A percentile compares a stretch with the other conserved stretches of the same genome.
These are phyloP conservation scores for Cercophora newfieldiana DNA, from an alignment of 495 filamentous ascomycete genomes.

Conservation along the genomic window DNA sequence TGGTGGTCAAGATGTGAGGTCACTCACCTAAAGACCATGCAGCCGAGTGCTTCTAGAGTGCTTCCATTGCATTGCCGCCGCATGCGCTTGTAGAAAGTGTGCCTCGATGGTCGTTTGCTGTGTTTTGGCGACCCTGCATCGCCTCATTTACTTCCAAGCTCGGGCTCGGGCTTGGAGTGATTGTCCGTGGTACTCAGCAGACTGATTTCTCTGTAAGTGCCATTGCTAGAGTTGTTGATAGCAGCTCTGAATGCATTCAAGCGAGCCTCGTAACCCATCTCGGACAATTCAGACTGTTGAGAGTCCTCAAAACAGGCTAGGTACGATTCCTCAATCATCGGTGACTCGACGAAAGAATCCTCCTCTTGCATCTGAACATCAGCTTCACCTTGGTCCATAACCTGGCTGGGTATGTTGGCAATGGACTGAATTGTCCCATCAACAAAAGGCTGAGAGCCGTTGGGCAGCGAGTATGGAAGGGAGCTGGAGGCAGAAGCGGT, in stretches of 20 bases:
- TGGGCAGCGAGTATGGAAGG: neutral
- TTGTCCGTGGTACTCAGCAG: slow-evolving; percentile 42
- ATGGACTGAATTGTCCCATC: neutral
- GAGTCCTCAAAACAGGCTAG: slow-evolving; percentile 25
- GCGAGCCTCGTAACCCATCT: slow-evolving; percentile 32
- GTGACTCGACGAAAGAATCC: neutral
- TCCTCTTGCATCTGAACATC: neutral
- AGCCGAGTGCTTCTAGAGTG: neutral
- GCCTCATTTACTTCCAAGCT: slow-evolving; percentile 23
- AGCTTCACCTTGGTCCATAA: neutral
- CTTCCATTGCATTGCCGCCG: neutral
- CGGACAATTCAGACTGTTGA: slow-evolving; percentile 33
- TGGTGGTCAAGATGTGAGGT: neutral
- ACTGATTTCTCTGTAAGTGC: slow-evolving; percentile 23
- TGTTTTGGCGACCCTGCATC: neutral
- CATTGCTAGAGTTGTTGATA: slow-evolving; percentile 28
- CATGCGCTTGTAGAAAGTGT: neutral
- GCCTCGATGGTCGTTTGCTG: neutral
- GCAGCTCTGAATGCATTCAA: slow-evolving; percentile 32
- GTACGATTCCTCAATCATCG: neutral
- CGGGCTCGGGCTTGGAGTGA: slow-evolving; percentile 36
- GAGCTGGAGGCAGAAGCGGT: slow-evolving; percentile 13
- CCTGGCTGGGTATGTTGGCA: neutral
- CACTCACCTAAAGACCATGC: neutral
- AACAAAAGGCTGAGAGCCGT: neutral